These are phyloP conservation scores for Mycena vulgaris DNA, from an alignment of 768 basidiomycete species.

Conservation along the genomic window DNA sequence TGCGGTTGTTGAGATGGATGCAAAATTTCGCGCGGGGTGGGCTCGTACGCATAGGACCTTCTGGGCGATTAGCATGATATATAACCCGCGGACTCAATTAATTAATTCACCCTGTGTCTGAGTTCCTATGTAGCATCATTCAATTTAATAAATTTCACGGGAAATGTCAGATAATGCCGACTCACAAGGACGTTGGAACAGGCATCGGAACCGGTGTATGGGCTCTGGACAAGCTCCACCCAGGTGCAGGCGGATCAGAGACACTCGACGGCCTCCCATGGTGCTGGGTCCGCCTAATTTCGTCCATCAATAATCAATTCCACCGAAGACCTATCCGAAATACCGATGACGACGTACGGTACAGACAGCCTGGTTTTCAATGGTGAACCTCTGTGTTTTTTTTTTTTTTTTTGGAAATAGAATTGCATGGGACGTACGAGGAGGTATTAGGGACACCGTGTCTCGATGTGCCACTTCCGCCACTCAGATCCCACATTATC, in stretches of 20 bases:
- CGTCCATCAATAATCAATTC: background rate
- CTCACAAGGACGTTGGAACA: slow-evolving; percentile 18
- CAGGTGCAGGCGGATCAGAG: slow-evolving; percentile 16
- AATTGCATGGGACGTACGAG: slow-evolving; percentile 15
- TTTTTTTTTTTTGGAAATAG: background rate
- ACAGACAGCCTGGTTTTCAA: slow-evolving; percentile 21
- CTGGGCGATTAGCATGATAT: background rate
- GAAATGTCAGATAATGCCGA: background rate
- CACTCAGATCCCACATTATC: slow-evolving; percentile 38
- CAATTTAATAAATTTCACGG: slow-evolving; percentile 1
- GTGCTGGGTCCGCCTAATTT: background rate
- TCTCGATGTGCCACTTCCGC: slow-evolving; percentile 9
- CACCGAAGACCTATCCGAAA: background rate
- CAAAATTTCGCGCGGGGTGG: slow-evolving; percentile 29
- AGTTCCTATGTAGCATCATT: slow-evolving; percentile 4
- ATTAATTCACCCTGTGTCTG: slow-evolving; percentile 13
- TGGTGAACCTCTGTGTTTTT: background rate
- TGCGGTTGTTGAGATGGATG: slow-evolving; percentile 12
- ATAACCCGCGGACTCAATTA: background rate
- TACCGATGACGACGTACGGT: slow-evolving; percentile 11
- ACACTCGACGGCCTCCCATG: slow-evolving; percentile 11
- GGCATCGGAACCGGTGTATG: slow-evolving; percentile 24
- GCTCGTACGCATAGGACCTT: slow-evolving; percentile 17
- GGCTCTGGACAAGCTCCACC: slow-evolving; percentile 9
- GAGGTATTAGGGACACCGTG: slow-evolving; percentile 12